Conservation (phyloP, 2,329 filamentous ascomycete species). For the Byssothecium circinans region DNA sequence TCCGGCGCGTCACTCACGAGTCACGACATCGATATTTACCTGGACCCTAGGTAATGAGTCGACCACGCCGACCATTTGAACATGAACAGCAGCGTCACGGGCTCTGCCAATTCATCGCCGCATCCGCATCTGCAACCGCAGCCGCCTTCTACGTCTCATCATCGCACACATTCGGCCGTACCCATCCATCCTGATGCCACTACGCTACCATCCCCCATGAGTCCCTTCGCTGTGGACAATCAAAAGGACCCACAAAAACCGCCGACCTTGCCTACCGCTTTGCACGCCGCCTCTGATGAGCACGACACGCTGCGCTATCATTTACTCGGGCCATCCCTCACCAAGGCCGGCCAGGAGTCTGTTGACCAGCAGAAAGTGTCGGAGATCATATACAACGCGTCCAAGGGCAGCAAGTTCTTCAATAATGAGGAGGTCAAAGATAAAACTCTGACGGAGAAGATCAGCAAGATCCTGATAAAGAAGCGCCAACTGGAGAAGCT, state of each 20-base stretch:
- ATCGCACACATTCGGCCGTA: background rate
- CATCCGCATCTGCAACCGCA: constrained; percentile 9
- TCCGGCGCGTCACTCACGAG: constrained; percentile 16
- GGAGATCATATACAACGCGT: constrained; percentile 95
- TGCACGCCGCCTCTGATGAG: constrained; percentile 25
- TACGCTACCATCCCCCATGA: constrained; percentile 1
- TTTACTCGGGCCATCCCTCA: constrained; percentile 84
- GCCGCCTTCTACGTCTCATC: constrained; percentile 14
- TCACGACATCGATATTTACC: constrained; percentile 6
- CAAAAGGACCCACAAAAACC: background rate
- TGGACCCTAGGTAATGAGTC: too few relatives aligned
- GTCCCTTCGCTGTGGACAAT: background rate
- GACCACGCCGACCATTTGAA: constrained; percentile 2
- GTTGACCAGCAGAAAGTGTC: constrained; percentile 96
- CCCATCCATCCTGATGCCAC: constrained; percentile 1
- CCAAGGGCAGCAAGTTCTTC: constrained; percentile 96
- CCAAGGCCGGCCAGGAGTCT: constrained; percentile 88
- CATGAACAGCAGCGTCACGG: constrained; percentile 26
- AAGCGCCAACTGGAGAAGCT: constrained; percentile 75
- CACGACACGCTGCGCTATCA: constrained; percentile 82
- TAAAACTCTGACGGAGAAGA: constrained; percentile 80
- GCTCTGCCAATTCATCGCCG: constrained; percentile 15
- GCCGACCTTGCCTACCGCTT: background rate
- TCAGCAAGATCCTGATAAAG: constrained; percentile 73
- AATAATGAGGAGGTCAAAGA: constrained; percentile 85